A percentile compares a stretch with the other conserved stretches of the same genome.
phyloP scores from a whole-genome alignment of 1,284 basidiomycete genomes.

The Ustilago trichophora region DNA sequence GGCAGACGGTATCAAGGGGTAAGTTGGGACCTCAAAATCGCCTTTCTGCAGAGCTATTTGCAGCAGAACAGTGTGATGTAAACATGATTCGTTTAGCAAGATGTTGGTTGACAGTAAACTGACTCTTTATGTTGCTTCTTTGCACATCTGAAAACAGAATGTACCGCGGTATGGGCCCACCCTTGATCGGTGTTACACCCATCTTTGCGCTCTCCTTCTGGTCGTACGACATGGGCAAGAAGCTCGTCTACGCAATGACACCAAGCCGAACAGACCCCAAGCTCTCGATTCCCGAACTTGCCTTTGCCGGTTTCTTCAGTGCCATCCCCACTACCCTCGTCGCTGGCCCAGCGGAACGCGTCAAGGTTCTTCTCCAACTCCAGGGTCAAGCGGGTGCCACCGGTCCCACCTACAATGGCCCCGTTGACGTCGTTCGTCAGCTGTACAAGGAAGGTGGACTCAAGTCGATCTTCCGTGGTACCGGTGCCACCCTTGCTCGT shows the following conservation, averaged over 20 bases:
- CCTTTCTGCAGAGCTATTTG: too few relatives aligned
- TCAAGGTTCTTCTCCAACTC: constrained; percentile 92
- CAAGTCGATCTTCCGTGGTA: constrained; percentile 90
- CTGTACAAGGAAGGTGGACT: constrained; percentile 95
- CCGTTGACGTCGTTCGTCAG: constrained; percentile 87
- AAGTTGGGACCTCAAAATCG: constrained; percentile 57
- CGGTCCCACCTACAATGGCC: constrained; percentile 82
- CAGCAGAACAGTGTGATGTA: too few relatives aligned
- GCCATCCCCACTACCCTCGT: constrained; percentile 91
- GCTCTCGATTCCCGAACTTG: constrained; percentile 84
- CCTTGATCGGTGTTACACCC: constrained; percentile 93
- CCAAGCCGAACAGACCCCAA: constrained; percentile 73
- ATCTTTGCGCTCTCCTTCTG: constrained; percentile 99
- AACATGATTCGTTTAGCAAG: too few relatives aligned
- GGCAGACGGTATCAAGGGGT: constrained; percentile 87
- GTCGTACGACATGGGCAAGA: constrained; percentile 95
- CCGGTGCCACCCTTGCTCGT: constrained; percentile 86
- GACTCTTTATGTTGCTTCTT: constrained; percentile 75
- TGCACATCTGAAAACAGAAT: constrained; percentile 80
- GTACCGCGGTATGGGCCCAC: constrained; percentile 96
- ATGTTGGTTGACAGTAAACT: background rate
- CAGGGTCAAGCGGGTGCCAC: constrained; percentile 82
- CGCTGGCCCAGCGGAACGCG: constrained; percentile 93
- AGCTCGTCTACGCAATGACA: constrained; percentile 77
- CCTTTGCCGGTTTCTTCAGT: constrained; percentile 90